Conservation (phyloP, 129 eudicot species). For the Dittrichia graveolens region DNA sequence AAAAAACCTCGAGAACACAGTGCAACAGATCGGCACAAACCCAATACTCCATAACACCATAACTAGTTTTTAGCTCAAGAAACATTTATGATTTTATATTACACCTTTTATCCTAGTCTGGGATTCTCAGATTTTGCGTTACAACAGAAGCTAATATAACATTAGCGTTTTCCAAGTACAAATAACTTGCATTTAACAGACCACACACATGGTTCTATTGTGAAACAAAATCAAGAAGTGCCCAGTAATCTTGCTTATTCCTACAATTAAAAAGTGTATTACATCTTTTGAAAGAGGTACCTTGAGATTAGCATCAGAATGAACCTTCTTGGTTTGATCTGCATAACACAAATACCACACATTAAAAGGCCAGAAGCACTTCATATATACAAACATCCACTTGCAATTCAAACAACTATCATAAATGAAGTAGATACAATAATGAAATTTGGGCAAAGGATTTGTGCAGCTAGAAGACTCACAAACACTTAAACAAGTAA, state of each 20-base stretch:
- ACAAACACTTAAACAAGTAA: too few species aligned
- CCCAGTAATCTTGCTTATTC: background rate
- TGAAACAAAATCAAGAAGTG: background rate
- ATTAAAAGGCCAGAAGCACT: background rate
- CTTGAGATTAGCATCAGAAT: slow-evolving; percentile 41
- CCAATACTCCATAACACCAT: too few species aligned
- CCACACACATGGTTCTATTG: background rate
- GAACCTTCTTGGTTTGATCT: slow-evolving; percentile 49
- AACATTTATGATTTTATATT: too few species aligned
- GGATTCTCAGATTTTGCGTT: too few species aligned
- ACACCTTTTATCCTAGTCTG: too few species aligned
- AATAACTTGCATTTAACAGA: background rate
- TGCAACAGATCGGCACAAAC: background rate
- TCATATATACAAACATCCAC: slow-evolving; percentile 8
- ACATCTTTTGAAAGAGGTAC: slow-evolving; percentile 28
- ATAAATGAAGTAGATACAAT: background rate
- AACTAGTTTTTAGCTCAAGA: too few species aligned
- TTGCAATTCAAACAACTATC: background rate
- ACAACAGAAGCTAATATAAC: too few species aligned
- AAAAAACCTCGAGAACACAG: too few species aligned
- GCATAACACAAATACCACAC: slow-evolving; percentile 33
- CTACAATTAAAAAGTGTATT: background rate
- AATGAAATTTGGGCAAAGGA: background rate
- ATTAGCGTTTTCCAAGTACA: too few species aligned
- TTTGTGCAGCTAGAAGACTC: too few species aligned